Evolutionary conservation across 805 yeast species (phyloP), one percentile per base, ranked within the genome.

Genomic region (Yarrowia hollandica): DNA sequence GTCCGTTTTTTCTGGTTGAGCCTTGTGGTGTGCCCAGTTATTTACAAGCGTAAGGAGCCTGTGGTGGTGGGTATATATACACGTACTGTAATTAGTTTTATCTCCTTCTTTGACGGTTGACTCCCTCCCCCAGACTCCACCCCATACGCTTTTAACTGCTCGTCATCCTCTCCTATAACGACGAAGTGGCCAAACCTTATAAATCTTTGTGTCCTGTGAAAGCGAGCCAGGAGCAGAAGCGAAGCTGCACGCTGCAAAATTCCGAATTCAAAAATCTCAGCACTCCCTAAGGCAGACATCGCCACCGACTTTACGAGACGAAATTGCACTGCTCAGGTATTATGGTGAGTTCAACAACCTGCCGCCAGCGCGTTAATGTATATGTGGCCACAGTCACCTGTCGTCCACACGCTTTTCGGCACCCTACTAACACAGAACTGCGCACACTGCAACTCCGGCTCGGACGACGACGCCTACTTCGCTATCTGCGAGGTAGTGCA

Each of bases 381-480:
- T 6, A 15, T 7, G 16, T 19, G 21, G 22, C 23, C 44, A 23
- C 19, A 19, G 30, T 15, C 21, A n/a, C n/a, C n/a, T n/a, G n/a
- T 25, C 3, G 10, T 15, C 21, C 11, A 11, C 28, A 14, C 30
- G 12, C 34, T 18, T 18, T 19, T 1, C 11, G 28, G 9, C 22
- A 8, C 55, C 37, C 38, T 12, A 19, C 55, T 48, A 48, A 48
- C 55, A 6, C 55, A 48, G 55, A 48, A 48, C 39, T 42, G 48
- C 26, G 38, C 37, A 38, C 60, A 21, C 59, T 56, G 26, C 64
- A 56, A 44, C 34, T 56, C 59, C 62, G 34, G 54, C 59, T 38
- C 59, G 38, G 33, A 60, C 35, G 67, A 64, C 50, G 64, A 64
- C 60, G 65, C 67, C 25, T 64, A 64, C 59, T 48, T 61, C 58